A percentile compares a stretch with the other conserved stretches of the same genome.
Evolutionary conservation across 768 basidiomycete species (phyloP).

Genomic region (Termitomyces sp.): DNA sequence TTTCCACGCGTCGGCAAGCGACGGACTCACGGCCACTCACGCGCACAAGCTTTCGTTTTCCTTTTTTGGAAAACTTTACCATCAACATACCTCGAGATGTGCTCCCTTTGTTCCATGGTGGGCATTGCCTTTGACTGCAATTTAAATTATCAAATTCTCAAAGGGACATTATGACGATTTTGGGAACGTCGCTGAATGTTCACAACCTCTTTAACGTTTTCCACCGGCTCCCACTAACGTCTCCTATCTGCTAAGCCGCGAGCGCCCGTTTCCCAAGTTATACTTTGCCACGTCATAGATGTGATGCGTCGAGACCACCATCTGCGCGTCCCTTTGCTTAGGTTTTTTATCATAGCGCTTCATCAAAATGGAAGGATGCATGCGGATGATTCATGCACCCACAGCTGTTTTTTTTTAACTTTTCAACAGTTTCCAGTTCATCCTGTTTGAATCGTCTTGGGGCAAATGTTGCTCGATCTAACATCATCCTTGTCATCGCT

Average conservation of each 20-base stretch:
- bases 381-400: not conserved
- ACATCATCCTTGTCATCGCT: not conserved
- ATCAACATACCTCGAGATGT: constrained; percentile 10
- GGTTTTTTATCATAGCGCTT: no score
- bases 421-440: not conserved
- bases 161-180: not conserved
- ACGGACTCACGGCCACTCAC: not conserved
- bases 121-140: constrained; percentile 20
- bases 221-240: no score
- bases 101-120: constrained; percentile 26
- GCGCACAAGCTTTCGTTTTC: constrained; percentile 4
- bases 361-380: no score
- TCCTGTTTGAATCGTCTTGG: not conserved
- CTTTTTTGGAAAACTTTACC: constrained; percentile 2
- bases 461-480: not conserved
- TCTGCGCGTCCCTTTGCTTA: not conserved
- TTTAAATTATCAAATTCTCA: not conserved
- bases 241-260: not conserved
- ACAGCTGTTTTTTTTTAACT: not conserved
- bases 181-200: not conserved
- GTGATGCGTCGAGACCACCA: not conserved
- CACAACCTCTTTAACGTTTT: no score
- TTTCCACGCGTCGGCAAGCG: not conserved
- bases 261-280: not conserved
- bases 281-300: not conserved